These are phyloP conservation scores for Globisporangium middletonii DNA, from an alignment of 352 stramenopile species.

Conservation along the genomic window DNA sequence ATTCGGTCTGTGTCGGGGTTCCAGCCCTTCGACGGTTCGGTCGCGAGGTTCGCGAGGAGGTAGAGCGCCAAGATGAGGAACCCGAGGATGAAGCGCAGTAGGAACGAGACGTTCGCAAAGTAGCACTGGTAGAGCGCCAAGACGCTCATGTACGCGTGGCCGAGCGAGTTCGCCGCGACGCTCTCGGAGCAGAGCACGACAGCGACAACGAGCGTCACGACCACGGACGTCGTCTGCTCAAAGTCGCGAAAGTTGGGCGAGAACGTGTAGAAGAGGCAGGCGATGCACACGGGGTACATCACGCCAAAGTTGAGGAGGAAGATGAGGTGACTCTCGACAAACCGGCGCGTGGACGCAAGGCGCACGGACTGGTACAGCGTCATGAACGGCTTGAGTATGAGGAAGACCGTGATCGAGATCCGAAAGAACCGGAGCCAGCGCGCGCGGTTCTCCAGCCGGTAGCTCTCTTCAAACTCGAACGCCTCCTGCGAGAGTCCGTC, in stretches of 20 bases:
- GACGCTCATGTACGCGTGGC: slow-evolving; percentile 75
- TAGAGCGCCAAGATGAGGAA: slow-evolving; percentile 64
- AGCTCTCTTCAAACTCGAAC: slow-evolving; percentile 69
- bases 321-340: slow-evolving; percentile 53
- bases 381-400: slow-evolving; percentile 69
- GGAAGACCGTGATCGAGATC: slow-evolving; percentile 55
- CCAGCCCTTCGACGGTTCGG: slow-evolving; percentile 39
- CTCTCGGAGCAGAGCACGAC: slow-evolving; percentile 62
- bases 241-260: slow-evolving; percentile 53
- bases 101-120: slow-evolving; percentile 74
- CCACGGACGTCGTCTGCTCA: slow-evolving; percentile 47
- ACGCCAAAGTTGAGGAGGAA: slow-evolving; percentile 76
- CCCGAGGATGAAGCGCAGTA: slow-evolving; percentile 48
- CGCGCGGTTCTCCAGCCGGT: slow-evolving; percentile 57
- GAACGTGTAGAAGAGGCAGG: slow-evolving; percentile 66
- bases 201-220: slow-evolving; percentile 49
- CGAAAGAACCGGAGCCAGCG: slow-evolving; percentile 69
- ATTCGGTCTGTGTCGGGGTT: slow-evolving; percentile 39
- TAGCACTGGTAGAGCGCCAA: slow-evolving; percentile 81
- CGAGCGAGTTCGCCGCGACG: slow-evolving; percentile 56
- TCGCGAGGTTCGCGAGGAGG: slow-evolving; percentile 50
- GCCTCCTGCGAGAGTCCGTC: slow-evolving; percentile 38
- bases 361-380: slow-evolving; percentile 65
- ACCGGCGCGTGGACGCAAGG: slow-evolving; percentile 36
- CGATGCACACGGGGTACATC: slow-evolving; percentile 59